Percentiles rank a stretch among this genome's conserved stretches.
phyloP scores from a whole-genome alignment of 257 asterid genomes.

The Mitragyna speciosa region DNA sequence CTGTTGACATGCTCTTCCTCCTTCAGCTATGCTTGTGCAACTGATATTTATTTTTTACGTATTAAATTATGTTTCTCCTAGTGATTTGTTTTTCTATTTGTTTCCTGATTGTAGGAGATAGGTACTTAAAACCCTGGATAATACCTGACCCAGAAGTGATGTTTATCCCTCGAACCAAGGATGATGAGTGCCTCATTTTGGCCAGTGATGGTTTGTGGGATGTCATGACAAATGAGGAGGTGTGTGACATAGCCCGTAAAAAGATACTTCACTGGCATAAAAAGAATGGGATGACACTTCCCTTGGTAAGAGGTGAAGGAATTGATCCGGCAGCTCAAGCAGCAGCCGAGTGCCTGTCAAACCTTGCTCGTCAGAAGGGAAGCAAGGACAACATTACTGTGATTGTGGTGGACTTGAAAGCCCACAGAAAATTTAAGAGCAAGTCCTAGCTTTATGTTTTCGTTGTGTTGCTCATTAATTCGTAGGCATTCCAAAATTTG shows the following conservation, averaged over 20 bases:
- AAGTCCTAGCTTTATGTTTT: conserved; percentile 31
- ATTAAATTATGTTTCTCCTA: background rate
- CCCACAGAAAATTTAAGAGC: conserved; percentile 66
- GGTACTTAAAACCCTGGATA: conserved; percentile 86
- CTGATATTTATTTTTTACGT: background rate
- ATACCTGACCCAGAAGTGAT: conserved; percentile 88
- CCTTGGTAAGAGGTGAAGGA: conserved; percentile 64
- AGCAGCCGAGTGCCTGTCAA: conserved; percentile 82
- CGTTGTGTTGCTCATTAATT: conserved; percentile 8
- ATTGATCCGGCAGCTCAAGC: conserved; percentile 94
- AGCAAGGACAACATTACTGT: conserved; percentile 87
- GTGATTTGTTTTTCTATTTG: background rate
- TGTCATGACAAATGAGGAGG: conserved; percentile 88
- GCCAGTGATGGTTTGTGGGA: conserved; percentile 98
- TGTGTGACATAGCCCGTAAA: conserved; percentile 76
- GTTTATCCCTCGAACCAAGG: conserved; percentile 65
- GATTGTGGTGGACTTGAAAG: conserved; percentile 79
- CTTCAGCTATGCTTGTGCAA: background rate
- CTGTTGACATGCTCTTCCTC: background rate
- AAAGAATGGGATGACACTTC: conserved; percentile 44
- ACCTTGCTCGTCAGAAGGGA: conserved; percentile 83
- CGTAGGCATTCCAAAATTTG: conserved; percentile 22
- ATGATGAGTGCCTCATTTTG: conserved; percentile 74
- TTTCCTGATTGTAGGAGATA: conserved; percentile 60
- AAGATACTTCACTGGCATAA: conserved; percentile 78